Conservation (phyloP, 208 protist genomes). For the Leptomonas seymouri region DNA sequence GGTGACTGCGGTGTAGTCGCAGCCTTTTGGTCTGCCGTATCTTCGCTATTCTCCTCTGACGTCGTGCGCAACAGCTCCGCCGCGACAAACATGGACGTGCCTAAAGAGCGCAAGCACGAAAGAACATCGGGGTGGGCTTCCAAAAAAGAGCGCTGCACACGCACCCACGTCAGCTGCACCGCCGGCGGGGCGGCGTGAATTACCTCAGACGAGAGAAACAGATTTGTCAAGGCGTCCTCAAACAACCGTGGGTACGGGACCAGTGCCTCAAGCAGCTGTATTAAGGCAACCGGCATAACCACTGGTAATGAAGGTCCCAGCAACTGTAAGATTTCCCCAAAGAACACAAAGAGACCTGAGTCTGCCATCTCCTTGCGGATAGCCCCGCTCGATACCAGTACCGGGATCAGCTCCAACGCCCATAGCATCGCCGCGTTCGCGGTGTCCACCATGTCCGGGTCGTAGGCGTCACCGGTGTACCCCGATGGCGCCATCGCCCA, state of each 20-base stretch:
- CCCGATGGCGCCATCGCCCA: conserved; percentile 1
- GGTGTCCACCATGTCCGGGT: background rate
- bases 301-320: conserved; percentile 42
- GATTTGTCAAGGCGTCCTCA: conserved; percentile 60
- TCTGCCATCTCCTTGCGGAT: conserved; percentile 68
- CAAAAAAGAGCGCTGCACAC: conserved; percentile 49
- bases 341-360: conserved; percentile 68
- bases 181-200: conserved; percentile 53
- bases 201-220: conserved; percentile 81
- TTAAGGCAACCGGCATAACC: conserved; percentile 46
- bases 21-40: background rate
- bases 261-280: conserved; percentile 56
- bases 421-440: conserved; percentile 46
- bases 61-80: conserved; percentile 39
- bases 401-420: conserved; percentile 61
- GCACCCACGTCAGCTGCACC: conserved; percentile 62
- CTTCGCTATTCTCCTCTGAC: conserved; percentile 21
- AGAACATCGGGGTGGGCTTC: conserved; percentile 29
- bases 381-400: conserved; percentile 52
- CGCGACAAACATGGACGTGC: conserved; percentile 64
- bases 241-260: conserved; percentile 48
- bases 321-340: conserved; percentile 62
- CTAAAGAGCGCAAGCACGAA: conserved; percentile 49
- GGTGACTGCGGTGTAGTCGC: no score
- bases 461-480: conserved; percentile 20